Percentiles rank a stretch among this genome's conserved stretches.
Evolutionary conservation across 306 rosid genomes (phyloP).

Genomic region (Ormosia emarginata): DNA sequence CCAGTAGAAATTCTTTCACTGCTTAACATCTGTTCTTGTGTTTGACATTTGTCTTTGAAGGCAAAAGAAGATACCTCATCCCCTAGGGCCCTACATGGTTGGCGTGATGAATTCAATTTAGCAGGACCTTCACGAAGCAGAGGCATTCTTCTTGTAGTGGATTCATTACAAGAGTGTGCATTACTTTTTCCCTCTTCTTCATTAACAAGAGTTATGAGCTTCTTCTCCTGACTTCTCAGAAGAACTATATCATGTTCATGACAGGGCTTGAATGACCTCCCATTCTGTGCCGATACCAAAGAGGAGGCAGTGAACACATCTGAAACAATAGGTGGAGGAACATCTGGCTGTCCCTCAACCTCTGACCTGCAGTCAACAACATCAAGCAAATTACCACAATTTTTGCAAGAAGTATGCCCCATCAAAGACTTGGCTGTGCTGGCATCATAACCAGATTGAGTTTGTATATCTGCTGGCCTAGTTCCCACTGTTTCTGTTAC

Average conservation of each 20-base stretch:
- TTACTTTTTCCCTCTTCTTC: slow-evolving; percentile 28
- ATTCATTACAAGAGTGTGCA: slow-evolving; percentile 12
- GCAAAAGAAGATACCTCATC: slow-evolving; percentile 24
- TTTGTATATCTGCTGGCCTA: slow-evolving; percentile 6
- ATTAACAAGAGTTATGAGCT: slow-evolving; percentile 14
- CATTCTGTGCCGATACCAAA: slow-evolving; percentile 23
- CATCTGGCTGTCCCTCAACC: slow-evolving; percentile 28
- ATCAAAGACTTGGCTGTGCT: slow-evolving; percentile 23
- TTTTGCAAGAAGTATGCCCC: slow-evolving; percentile 50
- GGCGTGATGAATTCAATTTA: slow-evolving; percentile 34
- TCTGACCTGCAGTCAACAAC: slow-evolving; percentile 20
- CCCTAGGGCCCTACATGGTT: slow-evolving; percentile 20
- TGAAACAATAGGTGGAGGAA: slow-evolving; percentile 26
- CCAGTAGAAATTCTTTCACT: slow-evolving; percentile 29
- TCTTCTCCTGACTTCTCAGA: slow-evolving; percentile 32
- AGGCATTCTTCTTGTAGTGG: slow-evolving; percentile 27
- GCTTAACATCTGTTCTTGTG: slow-evolving; percentile 32
- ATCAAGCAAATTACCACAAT: slow-evolving; percentile 45
- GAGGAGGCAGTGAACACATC: slow-evolving; percentile 29
- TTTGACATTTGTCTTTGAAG: slow-evolving; percentile 29
- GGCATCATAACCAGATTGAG: slow-evolving; percentile 20
- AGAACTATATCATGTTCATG: slow-evolving; percentile 39
- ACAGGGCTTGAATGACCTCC: slow-evolving; percentile 15
- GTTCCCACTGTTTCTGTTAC: background rate
- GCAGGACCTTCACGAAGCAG: slow-evolving; percentile 23